Conservation (phyloP, 495 filamentous ascomycete genomes). For the Penicillium steckii region DNA sequence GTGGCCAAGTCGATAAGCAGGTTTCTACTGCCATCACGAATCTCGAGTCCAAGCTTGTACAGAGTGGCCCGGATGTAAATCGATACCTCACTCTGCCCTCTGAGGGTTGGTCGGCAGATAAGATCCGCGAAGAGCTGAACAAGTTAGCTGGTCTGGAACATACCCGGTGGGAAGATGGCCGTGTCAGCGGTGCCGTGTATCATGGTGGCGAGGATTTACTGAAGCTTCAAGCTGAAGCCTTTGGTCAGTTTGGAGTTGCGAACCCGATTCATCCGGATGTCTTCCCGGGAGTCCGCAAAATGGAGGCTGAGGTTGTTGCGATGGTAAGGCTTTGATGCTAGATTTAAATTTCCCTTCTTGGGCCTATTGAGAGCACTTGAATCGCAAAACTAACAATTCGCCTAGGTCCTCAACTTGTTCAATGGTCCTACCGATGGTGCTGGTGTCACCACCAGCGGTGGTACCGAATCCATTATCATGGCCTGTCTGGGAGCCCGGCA, state of each 20-base stretch:
- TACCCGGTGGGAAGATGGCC: slow-evolving; percentile 94
- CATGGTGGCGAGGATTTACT: slow-evolving; percentile 85
- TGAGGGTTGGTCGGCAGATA: slow-evolving; percentile 80
- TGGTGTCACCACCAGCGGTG: slow-evolving; percentile 88
- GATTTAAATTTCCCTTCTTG: too few species aligned
- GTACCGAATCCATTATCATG: slow-evolving; percentile 96
- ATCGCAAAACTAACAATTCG: background rate
- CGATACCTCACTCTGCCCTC: slow-evolving; percentile 77
- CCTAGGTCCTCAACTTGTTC: slow-evolving; percentile 76
- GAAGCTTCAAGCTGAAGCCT: slow-evolving; percentile 87
- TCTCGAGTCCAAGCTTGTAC: slow-evolving; percentile 78
- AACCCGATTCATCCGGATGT: slow-evolving; percentile 99
- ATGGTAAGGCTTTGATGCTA: slow-evolving; percentile 64
- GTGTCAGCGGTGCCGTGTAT: slow-evolving; percentile 93
- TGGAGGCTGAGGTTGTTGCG: slow-evolving; percentile 97
- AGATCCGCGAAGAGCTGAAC: slow-evolving; percentile 75
- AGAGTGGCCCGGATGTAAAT: slow-evolving; percentile 66
- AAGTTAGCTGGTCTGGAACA: slow-evolving; percentile 83
- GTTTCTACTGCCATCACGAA: slow-evolving; percentile 64
- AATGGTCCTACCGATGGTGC: slow-evolving; percentile 82
- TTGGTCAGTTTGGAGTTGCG: slow-evolving; percentile 87
- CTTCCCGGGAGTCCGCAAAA: slow-evolving; percentile 96
- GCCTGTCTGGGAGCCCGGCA: slow-evolving; percentile 84
- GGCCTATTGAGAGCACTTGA: background rate
- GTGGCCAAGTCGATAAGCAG: slow-evolving; percentile 77